These are phyloP conservation scores for Miamiensis avidus DNA, from an alignment of 169 alveolate species.

Conservation along the genomic window DNA sequence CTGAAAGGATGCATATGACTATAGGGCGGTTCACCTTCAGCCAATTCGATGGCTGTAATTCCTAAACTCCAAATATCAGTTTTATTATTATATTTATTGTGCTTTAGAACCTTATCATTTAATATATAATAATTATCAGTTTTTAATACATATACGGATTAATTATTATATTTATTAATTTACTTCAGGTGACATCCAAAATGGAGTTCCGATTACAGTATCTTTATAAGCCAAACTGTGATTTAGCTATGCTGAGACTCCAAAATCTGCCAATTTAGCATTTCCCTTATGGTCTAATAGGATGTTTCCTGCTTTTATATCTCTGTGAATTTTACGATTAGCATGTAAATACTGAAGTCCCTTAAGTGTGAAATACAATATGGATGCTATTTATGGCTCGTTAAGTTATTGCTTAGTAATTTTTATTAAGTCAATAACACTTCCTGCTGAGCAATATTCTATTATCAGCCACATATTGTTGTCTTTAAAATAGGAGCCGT, in stretches of 20 bases:
- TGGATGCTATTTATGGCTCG: conserved; percentile 67
- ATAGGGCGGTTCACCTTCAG: conserved; percentile 86
- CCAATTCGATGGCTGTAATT: conserved; percentile 83
- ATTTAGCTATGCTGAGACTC: conserved; percentile 61
- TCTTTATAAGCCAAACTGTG: conserved; percentile 40
- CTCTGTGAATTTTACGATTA: conserved; percentile 84
- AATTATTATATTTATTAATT: conserved; percentile 47
- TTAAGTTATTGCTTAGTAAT: conserved; percentile 44
- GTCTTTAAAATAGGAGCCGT: conserved; percentile 77
- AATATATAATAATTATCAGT: conserved; percentile 68
- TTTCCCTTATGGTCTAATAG: conserved; percentile 77
- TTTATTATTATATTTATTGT: conserved; percentile 69
- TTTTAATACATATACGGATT: conserved; percentile 43
- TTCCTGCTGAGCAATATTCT: conserved; percentile 86
- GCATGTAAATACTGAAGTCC: conserved; percentile 79
- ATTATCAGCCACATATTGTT: conserved; percentile 83
- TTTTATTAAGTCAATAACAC: conserved; percentile 76
- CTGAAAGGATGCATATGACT: conserved; percentile 66
- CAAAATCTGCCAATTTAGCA: conserved; percentile 84
- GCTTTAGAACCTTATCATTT: conserved; percentile 61
- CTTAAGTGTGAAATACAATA: conserved; percentile 64
- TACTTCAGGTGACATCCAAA: conserved; percentile 90
- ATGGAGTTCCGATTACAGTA: conserved; percentile 92
- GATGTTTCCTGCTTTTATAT: conserved; percentile 88
- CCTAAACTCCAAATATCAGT: conserved; percentile 89